A percentile compares a stretch with the other conserved stretches of the same genome.
Evolutionary conservation across 495 filamentous ascomycete genomes (phyloP).

Genomic region (Glonium stellatum): DNA sequence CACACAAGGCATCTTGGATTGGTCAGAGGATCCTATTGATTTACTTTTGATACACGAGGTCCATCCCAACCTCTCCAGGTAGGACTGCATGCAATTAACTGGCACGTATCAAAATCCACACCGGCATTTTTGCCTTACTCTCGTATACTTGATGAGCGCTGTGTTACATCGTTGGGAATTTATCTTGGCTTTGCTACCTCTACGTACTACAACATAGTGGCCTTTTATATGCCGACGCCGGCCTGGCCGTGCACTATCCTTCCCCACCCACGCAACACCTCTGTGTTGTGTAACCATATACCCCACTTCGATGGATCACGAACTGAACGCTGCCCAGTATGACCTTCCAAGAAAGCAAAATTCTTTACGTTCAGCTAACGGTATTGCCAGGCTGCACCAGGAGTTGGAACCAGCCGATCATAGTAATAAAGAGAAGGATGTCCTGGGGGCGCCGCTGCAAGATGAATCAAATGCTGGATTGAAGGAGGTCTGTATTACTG

Average conservation of each 20-base stretch:
- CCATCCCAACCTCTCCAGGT: too few species aligned
- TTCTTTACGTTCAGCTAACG: not conserved
- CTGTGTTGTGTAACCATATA: not conserved
- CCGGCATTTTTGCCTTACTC: too few species aligned
- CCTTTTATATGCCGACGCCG: not conserved
- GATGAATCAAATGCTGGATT: not conserved
- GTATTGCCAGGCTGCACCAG: conserved; percentile 19
- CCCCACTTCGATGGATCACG: not conserved
- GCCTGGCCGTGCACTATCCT: not conserved
- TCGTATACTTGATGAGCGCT: too few species aligned
- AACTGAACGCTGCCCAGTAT: conserved; percentile 17
- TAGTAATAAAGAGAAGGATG: conserved; percentile 17
- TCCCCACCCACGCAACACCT: not conserved
- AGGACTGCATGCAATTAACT: too few species aligned
- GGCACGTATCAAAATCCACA: too few species aligned
- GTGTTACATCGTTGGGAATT: too few species aligned
- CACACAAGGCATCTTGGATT: too few species aligned
- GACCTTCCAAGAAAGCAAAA: not conserved
- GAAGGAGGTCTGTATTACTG: not conserved
- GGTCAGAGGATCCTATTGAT: too few species aligned
- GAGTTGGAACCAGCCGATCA: conserved; percentile 9
- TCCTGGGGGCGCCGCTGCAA: conserved; percentile 14
- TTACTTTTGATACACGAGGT: too few species aligned
- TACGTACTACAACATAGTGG: not conserved
- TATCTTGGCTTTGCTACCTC: too few species aligned